Conservation (phyloP, 2,329 filamentous ascomycete species). For the Bimuria novae-zelandiae region DNA sequence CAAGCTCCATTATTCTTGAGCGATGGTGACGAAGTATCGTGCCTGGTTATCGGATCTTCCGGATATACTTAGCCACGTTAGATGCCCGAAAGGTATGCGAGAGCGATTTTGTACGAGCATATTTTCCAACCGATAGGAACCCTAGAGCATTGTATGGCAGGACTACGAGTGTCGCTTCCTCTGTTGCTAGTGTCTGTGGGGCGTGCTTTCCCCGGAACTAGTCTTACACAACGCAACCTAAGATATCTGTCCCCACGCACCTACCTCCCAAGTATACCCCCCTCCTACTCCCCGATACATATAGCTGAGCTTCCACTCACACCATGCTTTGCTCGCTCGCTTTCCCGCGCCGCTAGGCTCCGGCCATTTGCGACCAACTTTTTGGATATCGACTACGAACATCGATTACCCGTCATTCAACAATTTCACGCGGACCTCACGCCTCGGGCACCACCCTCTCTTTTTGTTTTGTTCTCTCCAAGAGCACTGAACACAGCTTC, state of each 20-base stretch:
- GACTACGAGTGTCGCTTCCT: background rate
- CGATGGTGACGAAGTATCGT: no score
- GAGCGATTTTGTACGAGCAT: no score
- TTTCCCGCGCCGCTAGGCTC: background rate
- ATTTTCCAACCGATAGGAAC: no score
- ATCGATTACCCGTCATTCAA: background rate
- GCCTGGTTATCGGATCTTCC: no score
- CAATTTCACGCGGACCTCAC: background rate
- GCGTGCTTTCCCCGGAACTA: slow-evolving; percentile 3
- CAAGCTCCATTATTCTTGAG: no score
- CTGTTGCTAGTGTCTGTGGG: background rate
- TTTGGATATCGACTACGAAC: background rate
- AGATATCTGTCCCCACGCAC: no score
- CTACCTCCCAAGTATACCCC: background rate
- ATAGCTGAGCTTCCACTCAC: background rate
- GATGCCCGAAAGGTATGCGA: no score
- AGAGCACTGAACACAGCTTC: background rate
- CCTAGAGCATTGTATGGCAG: background rate
- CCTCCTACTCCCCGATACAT: background rate
- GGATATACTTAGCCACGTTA: no score
- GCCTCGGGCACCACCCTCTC: no score
- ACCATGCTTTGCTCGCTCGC: background rate
- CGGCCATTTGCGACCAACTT: background rate
- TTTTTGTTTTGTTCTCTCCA: background rate
- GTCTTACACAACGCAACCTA: no score